Percentiles rank a stretch among this genome's conserved stretches.
Conservation (phyloP, 352 stramenopile species). For the Halophytophthora batemanensis region DNA sequence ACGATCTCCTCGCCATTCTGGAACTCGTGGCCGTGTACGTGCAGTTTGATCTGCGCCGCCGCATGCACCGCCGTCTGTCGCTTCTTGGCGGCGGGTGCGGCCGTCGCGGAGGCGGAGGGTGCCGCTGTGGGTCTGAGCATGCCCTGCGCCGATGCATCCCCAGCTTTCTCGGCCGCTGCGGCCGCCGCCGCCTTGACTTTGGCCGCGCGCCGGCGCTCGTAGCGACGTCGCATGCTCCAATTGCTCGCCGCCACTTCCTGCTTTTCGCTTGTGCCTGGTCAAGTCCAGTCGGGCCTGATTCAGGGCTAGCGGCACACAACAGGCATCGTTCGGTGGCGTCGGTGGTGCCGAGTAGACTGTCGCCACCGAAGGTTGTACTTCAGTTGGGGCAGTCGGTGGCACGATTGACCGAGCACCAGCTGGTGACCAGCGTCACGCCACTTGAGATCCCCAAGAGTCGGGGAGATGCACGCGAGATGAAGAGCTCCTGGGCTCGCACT, state of each 20-base stretch:
- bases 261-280: neutral
- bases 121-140: neutral
- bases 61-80: constrained; percentile 43
- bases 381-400: no score
- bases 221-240: constrained; percentile 41
- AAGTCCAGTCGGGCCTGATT: constrained; percentile 3
- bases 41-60: constrained; percentile 69
- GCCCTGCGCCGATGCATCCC: neutral
- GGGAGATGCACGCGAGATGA: no score
- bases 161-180: constrained; percentile 11
- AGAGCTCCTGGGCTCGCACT: no score
- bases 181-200: constrained; percentile 30
- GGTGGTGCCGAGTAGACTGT: no score
- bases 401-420: no score
- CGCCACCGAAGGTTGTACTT: no score
- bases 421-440: no score
- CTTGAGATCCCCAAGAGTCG: no score
- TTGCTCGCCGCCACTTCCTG: neutral
- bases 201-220: constrained; percentile 45
- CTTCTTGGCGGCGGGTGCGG: constrained; percentile 28
- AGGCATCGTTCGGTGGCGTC: no score
- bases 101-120: neutral
- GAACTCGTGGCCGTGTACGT: constrained; percentile 83
- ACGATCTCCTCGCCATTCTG: constrained; percentile 78
- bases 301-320: neutral